Evolutionary conservation across 129 eudicot species (phyloP).

Genomic region (Dittrichia graveolens): DNA sequence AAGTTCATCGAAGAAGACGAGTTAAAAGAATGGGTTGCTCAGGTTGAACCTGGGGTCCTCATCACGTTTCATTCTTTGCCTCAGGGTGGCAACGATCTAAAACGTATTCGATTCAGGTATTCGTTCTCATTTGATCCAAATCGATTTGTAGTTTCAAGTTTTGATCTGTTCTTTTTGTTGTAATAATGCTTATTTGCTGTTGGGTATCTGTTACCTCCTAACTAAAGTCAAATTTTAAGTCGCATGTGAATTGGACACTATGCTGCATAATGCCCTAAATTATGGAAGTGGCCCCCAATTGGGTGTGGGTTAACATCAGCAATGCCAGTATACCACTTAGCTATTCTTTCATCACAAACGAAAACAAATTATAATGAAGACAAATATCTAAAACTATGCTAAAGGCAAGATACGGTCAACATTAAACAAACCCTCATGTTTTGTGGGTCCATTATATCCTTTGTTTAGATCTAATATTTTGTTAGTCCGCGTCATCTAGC

Average conservation of each 20-base stretch:
- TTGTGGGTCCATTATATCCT: constrained; percentile 37
- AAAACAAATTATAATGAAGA: constrained; percentile 37
- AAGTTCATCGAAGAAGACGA: constrained; percentile 78
- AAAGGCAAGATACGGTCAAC: constrained; percentile 33
- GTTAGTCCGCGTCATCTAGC: constrained; percentile 22
- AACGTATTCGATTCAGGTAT: constrained; percentile 90
- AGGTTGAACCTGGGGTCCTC: constrained; percentile 92
- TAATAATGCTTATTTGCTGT: constrained; percentile 24
- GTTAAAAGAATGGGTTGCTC: constrained; percentile 94
- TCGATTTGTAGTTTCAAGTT: constrained; percentile 29
- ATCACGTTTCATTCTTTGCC: constrained; percentile 80
- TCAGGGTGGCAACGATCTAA: constrained; percentile 73
- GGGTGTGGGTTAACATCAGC: constrained; percentile 37
- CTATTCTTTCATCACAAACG: constrained; percentile 33
- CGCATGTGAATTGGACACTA: constrained; percentile 41
- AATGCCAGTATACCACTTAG: constrained; percentile 31
- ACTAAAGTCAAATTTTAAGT: constrained; percentile 38
- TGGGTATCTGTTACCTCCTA: constrained; percentile 23
- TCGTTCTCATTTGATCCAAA: constrained; percentile 11
- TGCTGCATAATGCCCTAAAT: constrained; percentile 35
- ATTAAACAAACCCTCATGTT: constrained; percentile 1
- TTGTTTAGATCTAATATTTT: constrained; percentile 8
- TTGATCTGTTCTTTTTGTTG: constrained; percentile 28
- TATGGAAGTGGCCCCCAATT: constrained; percentile 52
- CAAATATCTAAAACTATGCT: constrained; percentile 25